Base-by-base conservation (phyloP, 805 yeast species). In the Candida sphagnicola region DNA sequence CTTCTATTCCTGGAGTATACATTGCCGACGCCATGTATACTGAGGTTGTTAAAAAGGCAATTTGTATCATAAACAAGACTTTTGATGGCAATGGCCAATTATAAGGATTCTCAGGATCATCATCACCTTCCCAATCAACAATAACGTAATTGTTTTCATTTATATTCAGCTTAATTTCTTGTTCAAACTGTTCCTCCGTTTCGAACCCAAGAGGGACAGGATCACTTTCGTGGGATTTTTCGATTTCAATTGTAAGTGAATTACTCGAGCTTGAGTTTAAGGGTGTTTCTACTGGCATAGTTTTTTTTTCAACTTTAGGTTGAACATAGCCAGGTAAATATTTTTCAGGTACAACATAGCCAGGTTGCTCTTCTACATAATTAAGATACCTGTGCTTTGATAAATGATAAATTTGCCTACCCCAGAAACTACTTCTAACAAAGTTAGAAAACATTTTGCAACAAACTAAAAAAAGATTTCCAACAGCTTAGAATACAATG, bases 21-120 rank as follows among this genome's bases (percentile, higher is more conserved):
- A 75, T 62, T 2, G 80, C 71, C 0, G 80, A 64, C 8, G 75
- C 77, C 61, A 74, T 68, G 39, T 78, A 77, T 0, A 74, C 69
- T 4, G 77, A 59, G 8, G 67, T 54, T 2, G 81, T 70, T 29
- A 75, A 51, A 4, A 74, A 39, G 12, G 67, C 57, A 8, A 75
- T 59, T 43, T 66, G 60, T 1, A 48, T 3, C 4, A 67, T 48
- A 28, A 69, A 56, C n/a, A 68, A 28, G 2, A 54, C 18, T 47
- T 70, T 73, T 31, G 62, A 59, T 11, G 37, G 28, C 0, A 47
- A 17, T 0, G 76, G 56, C 82, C 84, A 78, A 49, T 75, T 75
- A 16, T 56, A 49, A 0, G 84, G 83, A 44, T 72, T 54, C 37
- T 69, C 74, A 1, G 75, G 71, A 45, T 75, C 80, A 34, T 65